phyloP scores from a whole-genome alignment of 371 early-diverging fungal species.

The Sporodiniella umbellata region DNA sequence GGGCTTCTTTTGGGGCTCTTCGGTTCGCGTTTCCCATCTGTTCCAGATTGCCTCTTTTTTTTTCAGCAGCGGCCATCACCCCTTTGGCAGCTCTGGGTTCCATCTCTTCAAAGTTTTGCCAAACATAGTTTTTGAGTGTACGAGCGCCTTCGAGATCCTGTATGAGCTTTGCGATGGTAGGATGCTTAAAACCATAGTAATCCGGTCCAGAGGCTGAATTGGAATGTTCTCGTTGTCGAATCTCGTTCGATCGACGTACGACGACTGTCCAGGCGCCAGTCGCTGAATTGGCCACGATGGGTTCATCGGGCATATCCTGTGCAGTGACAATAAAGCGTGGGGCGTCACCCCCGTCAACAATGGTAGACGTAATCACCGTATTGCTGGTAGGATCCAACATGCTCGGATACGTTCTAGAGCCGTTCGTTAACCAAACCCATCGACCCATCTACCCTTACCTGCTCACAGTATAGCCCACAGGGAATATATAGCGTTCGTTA shows the following conservation, averaged over 20 bases:
- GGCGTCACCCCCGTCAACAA: conserved; percentile 82
- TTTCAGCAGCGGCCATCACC: conserved; percentile 49
- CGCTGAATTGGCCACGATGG: conserved; percentile 74
- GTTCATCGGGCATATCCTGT: conserved; percentile 66
- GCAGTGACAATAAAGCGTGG: conserved; percentile 75
- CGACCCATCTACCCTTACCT: conserved; percentile 22
- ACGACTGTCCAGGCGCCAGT: conserved; percentile 93
- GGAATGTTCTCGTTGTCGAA: conserved; percentile 76
- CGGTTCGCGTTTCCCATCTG: conserved; percentile 50
- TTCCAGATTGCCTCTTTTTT: conserved; percentile 49
- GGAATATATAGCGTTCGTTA: conserved; percentile 89
- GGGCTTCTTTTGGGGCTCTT: conserved; percentile 20
- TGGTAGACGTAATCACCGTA: conserved; percentile 73
- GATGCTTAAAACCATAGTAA: conserved; percentile 88
- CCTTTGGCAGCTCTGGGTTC: conserved; percentile 48
- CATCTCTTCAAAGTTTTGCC: conserved; percentile 68
- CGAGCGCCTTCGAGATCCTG: conserved; percentile 82
- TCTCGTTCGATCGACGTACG: conserved; percentile 72
- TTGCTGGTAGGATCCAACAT: conserved; percentile 64
- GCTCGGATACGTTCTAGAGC: conserved; percentile 63
- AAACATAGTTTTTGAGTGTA: conserved; percentile 68
- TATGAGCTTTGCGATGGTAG: conserved; percentile 83
- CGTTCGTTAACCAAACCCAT: not conserved
- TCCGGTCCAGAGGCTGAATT: conserved; percentile 90
- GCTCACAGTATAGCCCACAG: conserved; percentile 72